Base-by-base conservation (phyloP, 2,329 filamentous ascomycete species). In the Emmonsiellopsis sp. region DNA sequence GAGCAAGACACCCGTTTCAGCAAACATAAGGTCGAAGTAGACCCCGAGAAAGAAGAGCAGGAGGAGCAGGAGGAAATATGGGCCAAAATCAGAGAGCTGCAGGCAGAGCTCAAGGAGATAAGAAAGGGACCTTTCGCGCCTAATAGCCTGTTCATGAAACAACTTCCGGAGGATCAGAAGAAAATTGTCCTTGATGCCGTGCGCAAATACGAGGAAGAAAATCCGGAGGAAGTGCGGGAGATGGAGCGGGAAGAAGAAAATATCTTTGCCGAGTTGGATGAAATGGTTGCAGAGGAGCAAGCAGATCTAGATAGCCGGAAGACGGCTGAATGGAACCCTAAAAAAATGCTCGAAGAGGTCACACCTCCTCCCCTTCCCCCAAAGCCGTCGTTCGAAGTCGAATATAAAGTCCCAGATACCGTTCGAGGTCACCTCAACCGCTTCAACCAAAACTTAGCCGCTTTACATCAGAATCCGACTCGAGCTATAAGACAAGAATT, bases 81-180 rank as follows among this genome's bases (percentile, higher is more conserved):
- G 56, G 54, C 61, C 20, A 66, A 73, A 58, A 62, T 76, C 46
- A 62, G 67, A 13, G 63, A 68, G 55, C 59, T 76, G 30, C 66
- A 73, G 48, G 57, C 64, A 42, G 72, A 76, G 56, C 58, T 76
- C 35, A 63, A 69, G 38, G 58, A 65, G 9, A 47, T 75, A 52
- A 65, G 67, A 55, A 66, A 73, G 55, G 73, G 71, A 2, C 73
- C 72, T 10, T 75, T 72, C 55, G 65, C 65, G 30, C 70, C 70
- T 11, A 68, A 74, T 54, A 70, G 73, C 56, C 63, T 66, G 15
- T 75, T 76, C 44, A 75, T 76, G 55, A 65, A 63, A 53, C 61
- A 63, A 15, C 58, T 76, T 31, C 68, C 72, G 1, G 67, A 73
- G 48, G 61, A 73, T 13, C 70, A 76, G 40, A 64, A 71, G 54